Base-by-base conservation (phyloP, 176 grass and related monocot genomes). In the Bonia amplexicaulis region DNA sequence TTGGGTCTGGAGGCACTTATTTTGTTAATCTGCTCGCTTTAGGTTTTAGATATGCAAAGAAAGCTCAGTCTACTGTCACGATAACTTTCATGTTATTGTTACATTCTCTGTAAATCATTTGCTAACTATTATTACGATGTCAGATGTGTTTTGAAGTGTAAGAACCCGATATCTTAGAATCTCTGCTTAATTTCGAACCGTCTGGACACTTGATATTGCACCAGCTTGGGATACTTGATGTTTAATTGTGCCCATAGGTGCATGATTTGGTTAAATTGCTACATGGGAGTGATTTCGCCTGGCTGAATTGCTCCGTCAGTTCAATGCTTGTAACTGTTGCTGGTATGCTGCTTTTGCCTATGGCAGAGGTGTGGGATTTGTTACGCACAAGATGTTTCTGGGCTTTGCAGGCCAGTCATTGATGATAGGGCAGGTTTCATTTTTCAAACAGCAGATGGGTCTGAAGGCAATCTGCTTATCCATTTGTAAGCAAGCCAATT, bases 71-170 rank as follows among this genome's bases (percentile, higher is more conserved):
- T n/a, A 81, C 3, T 77, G 54, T 45, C 41, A 57, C 25, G 64
- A 71, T 65, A 81, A 45, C 78, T 80, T 66, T 88, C 59, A 12
- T 22, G 37, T 59, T 47, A 73, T 68, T 39, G 60, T 57, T 47
- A 48, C 29, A 13, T 17, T 70, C 12, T 76, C 53, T 84, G 89
- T 84, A 87, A 90, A 90, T 79, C 68, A 74, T 87, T 60, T 65
- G 27, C 61, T 48, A 52, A 78, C 22, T 87, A 74, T 42, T 45
- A 78, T 73, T 51, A 66, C 6, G 58, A 49, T 74, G 16, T 27
- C 73, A 66, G 51, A 17, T 66, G 57, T 83, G 57, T 49, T 79
- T 53, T 29, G 20, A 55, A 49, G 39, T 67, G 84, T 80, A 45
- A 76, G 53, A 76, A 88, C 75, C 51, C 3, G 10, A 25, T 23